Percentiles rank a stretch among this genome's conserved stretches.
Conservation (phyloP, 805 yeast genomes). For the Saturnispora silvae region DNA sequence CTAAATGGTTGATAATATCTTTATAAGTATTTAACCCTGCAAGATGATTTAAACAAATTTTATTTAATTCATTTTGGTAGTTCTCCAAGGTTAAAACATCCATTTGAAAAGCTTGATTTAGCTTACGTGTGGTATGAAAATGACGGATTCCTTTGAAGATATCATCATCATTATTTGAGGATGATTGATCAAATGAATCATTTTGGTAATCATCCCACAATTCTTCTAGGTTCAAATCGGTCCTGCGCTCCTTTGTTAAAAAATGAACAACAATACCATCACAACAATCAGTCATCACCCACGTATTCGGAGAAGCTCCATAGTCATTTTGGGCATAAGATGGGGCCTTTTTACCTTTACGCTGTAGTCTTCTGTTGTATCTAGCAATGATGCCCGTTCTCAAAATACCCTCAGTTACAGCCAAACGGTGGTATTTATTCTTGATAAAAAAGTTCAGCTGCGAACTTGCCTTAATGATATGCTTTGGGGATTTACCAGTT, state of each 20-base stretch:
- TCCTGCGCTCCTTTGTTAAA: constrained; percentile 59
- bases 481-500: constrained; percentile 70
- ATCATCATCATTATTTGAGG: constrained; percentile 25
- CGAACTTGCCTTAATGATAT: constrained; percentile 58
- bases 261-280: constrained; percentile 63
- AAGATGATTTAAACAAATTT: constrained; percentile 15
- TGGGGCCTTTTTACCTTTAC: constrained; percentile 43
- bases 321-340: constrained; percentile 46
- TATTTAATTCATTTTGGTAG: constrained; percentile 14
- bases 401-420: constrained; percentile 62
- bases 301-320: constrained; percentile 53
- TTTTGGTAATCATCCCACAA: constrained; percentile 41
- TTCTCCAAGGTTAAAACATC: constrained; percentile 10
- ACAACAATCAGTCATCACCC: constrained; percentile 73
- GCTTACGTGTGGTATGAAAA: constrained; percentile 29
- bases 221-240: constrained; percentile 58
- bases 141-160: constrained; percentile 37
- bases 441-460: constrained; percentile 52
- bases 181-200: constrained; percentile 13
- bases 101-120: constrained; percentile 9
- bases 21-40: constrained; percentile 13
- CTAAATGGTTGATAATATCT: constrained; percentile 14
- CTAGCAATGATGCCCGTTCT: constrained; percentile 45
- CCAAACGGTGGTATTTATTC: constrained; percentile 32
- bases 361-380: constrained; percentile 39